These are phyloP conservation scores for Diaporthe batatas DNA, from an alignment of 2,329 filamentous ascomycete species.

Conservation along the genomic window DNA sequence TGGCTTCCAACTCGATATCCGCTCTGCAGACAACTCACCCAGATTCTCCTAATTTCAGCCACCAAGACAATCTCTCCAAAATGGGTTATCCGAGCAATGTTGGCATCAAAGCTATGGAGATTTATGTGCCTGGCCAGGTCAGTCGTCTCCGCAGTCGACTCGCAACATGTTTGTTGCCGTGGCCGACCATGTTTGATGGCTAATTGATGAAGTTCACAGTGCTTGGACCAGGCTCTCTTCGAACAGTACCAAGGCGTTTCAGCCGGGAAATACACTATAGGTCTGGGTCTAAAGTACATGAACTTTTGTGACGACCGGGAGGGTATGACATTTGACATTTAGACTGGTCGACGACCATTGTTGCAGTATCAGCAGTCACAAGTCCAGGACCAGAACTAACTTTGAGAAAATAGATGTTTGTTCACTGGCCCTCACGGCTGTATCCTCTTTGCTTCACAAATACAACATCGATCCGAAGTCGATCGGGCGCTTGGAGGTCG, in stretches of 20 bases:
- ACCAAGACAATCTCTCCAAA: constrained; percentile 47
- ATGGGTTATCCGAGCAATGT: constrained; percentile 88
- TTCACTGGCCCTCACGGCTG: constrained; percentile 83
- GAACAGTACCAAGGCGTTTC: constrained; percentile 89
- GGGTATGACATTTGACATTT: constrained; percentile 65
- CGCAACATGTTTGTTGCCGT: no score
- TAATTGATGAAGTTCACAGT: constrained; percentile 62
- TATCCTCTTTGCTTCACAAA: constrained; percentile 83
- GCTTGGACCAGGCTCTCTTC: constrained; percentile 84
- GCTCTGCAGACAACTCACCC: background rate
- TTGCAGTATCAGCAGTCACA: background rate
- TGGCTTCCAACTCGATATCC: no score
- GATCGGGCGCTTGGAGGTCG: constrained; percentile 85
- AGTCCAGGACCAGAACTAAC: background rate
- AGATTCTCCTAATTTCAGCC: background rate
- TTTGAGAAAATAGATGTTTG: constrained; percentile 76
- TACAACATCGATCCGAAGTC: constrained; percentile 84
- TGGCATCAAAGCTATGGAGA: constrained; percentile 92
- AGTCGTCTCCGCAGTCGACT: constrained; percentile 48
- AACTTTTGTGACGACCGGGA: constrained; percentile 91
- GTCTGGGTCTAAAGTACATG: constrained; percentile 92
- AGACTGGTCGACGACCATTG: background rate
- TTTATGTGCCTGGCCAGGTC: constrained; percentile 89
- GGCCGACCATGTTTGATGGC: background rate
- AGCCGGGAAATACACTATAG: constrained; percentile 89